Evolutionary conservation across 371 early-diverging fungal genomes (phyloP).

Genomic region (Mucor racemosus): DNA sequence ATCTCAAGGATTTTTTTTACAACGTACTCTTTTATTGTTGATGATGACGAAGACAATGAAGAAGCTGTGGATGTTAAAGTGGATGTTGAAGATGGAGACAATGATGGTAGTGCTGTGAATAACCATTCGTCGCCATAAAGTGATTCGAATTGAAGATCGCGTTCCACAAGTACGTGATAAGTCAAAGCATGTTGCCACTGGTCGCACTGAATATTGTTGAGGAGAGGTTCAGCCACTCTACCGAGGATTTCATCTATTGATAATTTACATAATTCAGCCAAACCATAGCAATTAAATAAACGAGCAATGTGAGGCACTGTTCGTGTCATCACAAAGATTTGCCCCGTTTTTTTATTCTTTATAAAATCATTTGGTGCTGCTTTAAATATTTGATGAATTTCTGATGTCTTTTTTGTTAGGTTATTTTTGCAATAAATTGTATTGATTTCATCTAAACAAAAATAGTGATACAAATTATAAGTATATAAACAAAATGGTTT

Average conservation of each 20-base stretch:
- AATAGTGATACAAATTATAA: conserved; percentile 14
- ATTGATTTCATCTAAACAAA: conserved; percentile 32
- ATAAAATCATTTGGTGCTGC: conserved; percentile 23
- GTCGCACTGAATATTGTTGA: conserved; percentile 26
- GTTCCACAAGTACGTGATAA: not conserved
- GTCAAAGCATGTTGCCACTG: conserved; percentile 16
- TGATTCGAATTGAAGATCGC: conserved; percentile 17
- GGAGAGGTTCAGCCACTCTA: conserved; percentile 37
- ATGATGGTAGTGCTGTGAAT: not conserved
- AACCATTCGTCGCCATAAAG: conserved; percentile 23
- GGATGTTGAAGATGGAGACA: not conserved
- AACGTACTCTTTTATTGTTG: not conserved
- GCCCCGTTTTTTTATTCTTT: conserved; percentile 13
- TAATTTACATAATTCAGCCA: conserved; percentile 46
- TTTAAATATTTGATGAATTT: conserved; percentile 16
- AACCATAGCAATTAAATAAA: conserved; percentile 25
- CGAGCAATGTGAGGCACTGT: conserved; percentile 35
- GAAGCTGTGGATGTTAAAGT: not conserved
- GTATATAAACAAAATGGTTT: conserved; percentile 24
- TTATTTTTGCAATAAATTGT: conserved; percentile 13
- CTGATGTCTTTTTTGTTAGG: conserved; percentile 11
- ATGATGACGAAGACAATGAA: not conserved
- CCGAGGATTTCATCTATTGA: conserved; percentile 29
- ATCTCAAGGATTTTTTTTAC: not conserved
- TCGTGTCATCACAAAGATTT: conserved; percentile 22